Evolutionary conservation across 805 yeast species (phyloP).

Genomic region (Candida suzukii): DNA sequence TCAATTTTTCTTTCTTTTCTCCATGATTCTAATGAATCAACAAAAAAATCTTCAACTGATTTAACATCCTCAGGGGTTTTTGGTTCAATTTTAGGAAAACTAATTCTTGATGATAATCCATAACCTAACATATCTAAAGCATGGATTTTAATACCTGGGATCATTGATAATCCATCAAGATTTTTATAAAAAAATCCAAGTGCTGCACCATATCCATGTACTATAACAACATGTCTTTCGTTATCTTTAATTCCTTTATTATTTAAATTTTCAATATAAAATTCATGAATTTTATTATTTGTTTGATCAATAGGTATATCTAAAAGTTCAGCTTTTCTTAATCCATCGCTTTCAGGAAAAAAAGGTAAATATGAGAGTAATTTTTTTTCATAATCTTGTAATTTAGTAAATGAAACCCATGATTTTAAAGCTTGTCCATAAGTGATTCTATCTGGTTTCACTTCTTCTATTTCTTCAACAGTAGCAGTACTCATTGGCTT

Average conservation of each 20-base stretch:
- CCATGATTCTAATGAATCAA: conserved; percentile 60
- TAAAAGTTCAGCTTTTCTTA: conserved; percentile 35
- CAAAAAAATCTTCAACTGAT: conserved; percentile 50
- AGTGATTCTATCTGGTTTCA: neutral
- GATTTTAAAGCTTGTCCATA: conserved; percentile 19
- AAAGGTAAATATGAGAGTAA: conserved; percentile 55
- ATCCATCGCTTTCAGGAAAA: conserved; percentile 46
- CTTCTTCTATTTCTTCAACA: neutral
- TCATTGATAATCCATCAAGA: conserved; percentile 41
- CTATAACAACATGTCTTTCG: conserved; percentile 48
- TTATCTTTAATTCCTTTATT: conserved; percentile 10
- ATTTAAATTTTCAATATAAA: conserved; percentile 42
- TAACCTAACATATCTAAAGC: conserved; percentile 69
- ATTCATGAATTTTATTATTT: conserved; percentile 61
- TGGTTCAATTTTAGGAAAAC: conserved; percentile 20
- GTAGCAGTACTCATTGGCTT: neutral
- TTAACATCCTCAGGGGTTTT: conserved; percentile 31
- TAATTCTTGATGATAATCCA: conserved; percentile 60
- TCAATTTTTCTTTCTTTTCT: conserved; percentile 39
- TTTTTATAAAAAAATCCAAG: conserved; percentile 74
- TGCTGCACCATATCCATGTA: conserved; percentile 94
- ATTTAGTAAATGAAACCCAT: conserved; percentile 17
- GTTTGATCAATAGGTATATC: conserved; percentile 46
- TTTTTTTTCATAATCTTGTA: conserved; percentile 25
- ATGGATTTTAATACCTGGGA: conserved; percentile 53